Percentiles rank a stretch among this genome's conserved stretches.
Evolutionary conservation across 345 rosid species (phyloP).

Genomic region (Carallia brachiata): DNA sequence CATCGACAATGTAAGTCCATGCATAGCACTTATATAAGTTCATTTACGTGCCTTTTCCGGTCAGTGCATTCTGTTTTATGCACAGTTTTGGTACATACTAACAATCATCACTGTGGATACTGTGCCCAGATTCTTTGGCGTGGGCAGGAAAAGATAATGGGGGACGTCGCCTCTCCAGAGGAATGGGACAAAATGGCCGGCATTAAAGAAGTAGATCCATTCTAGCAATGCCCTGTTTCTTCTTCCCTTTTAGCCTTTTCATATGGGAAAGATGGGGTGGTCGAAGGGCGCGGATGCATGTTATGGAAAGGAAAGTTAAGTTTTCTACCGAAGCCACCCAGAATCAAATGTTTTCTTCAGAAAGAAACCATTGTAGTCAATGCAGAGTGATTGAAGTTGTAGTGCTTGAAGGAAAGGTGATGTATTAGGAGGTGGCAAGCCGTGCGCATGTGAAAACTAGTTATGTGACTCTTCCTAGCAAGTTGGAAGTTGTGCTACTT

Average conservation of each 20-base stretch:
- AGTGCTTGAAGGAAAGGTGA: not conserved
- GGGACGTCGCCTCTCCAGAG: slow-evolving; percentile 60
- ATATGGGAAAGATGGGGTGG: not conserved
- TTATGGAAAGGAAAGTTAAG: not conserved
- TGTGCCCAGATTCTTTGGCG: slow-evolving; percentile 66
- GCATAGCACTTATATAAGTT: too few species aligned
- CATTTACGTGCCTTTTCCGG: too few species aligned
- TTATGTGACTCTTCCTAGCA: not conserved
- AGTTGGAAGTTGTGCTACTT: not conserved
- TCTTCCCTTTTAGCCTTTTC: not conserved
- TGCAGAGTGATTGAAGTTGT: too few species aligned
- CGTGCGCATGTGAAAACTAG: not conserved
- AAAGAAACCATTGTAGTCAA: too few species aligned
- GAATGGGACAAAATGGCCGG: slow-evolving; percentile 72
- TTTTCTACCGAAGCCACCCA: too few species aligned
- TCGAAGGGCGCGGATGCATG: not conserved
- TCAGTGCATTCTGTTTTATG: not conserved
- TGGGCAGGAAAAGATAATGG: slow-evolving; percentile 70
- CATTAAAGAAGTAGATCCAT: slow-evolving; percentile 41
- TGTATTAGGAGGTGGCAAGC: not conserved
- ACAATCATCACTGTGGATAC: slow-evolving; percentile 5
- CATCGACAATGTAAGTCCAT: slow-evolving; percentile 61
- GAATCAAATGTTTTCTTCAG: too few species aligned
- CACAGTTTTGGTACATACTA: not conserved
- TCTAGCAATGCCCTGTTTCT: slow-evolving; percentile 11